phyloP scores from a whole-genome alignment of 768 basidiomycete species.

The Hirschioporus abietinus region DNA sequence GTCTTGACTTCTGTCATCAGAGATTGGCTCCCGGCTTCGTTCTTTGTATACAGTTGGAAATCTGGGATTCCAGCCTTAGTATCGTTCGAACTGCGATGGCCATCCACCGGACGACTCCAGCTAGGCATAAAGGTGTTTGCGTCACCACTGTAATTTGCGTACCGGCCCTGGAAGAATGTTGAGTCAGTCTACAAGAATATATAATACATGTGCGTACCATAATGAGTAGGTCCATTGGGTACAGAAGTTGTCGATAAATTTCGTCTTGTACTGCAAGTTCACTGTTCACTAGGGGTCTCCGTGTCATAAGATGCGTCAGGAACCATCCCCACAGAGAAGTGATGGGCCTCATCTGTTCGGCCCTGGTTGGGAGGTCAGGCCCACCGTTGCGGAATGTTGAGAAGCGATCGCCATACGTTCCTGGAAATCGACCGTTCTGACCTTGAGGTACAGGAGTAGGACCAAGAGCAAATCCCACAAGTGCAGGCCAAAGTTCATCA shows the following conservation, averaged over 20 bases:
- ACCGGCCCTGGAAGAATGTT: not conserved
- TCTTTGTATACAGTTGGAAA: not conserved
- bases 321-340: not conserved
- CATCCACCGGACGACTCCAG: not conserved
- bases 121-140: not conserved
- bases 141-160: not conserved
- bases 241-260: not conserved
- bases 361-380: too few relatives aligned
- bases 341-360: not conserved
- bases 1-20: not conserved
- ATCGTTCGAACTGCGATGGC: not conserved
- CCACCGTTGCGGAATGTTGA: too few relatives aligned
- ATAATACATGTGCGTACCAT: not conserved
- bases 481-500: not conserved
- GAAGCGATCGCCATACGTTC: too few relatives aligned
- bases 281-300: not conserved
- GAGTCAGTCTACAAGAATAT: not conserved
- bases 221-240: not conserved
- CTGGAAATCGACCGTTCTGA: too few relatives aligned
- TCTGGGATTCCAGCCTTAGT: not conserved
- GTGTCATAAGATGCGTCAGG: not conserved
- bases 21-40: not conserved
- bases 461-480: not conserved
- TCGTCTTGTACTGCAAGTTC: not conserved
- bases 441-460: not conserved